phyloP scores from a whole-genome alignment of 352 stramenopile species.

The Phytophthora uliginosa region DNA sequence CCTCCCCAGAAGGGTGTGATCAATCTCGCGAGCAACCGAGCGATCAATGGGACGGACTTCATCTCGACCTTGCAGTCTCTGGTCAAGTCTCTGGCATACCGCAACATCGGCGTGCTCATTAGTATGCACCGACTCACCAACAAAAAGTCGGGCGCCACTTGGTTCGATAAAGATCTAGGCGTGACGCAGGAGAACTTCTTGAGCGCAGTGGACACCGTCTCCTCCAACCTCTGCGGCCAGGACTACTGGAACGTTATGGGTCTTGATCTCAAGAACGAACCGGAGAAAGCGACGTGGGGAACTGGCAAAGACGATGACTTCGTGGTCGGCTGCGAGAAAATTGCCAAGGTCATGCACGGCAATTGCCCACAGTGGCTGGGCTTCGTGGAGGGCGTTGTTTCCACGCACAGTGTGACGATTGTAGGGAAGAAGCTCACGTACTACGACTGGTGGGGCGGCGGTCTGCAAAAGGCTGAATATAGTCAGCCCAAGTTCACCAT shows the following conservation, averaged over 20 bases:
- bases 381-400: constrained; percentile 81
- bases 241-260: constrained; percentile 89
- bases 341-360: constrained; percentile 80
- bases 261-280: constrained; percentile 88
- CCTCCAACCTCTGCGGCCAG: constrained; percentile 65
- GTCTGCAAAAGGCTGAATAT: constrained; percentile 66
- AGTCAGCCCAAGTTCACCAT: constrained; percentile 61
- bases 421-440: constrained; percentile 61
- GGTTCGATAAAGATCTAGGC: constrained; percentile 61
- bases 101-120: constrained; percentile 79
- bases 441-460: constrained; percentile 87
- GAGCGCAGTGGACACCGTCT: constrained; percentile 60
- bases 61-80: constrained; percentile 81
- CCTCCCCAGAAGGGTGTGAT: constrained; percentile 67
- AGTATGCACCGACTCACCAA: constrained; percentile 81
- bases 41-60: constrained; percentile 76
- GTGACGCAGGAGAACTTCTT: constrained; percentile 74
- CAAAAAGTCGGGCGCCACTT: constrained; percentile 63
- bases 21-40: constrained; percentile 77
- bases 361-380: constrained; percentile 83
- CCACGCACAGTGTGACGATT: constrained; percentile 56
- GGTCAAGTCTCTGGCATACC: constrained; percentile 72
- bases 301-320: constrained; percentile 77
- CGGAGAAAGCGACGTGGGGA: constrained; percentile 73
- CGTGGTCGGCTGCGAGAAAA: constrained; percentile 70